phyloP scores from a whole-genome alignment of 805 yeast species.

The Dipodascopsis tothii region DNA sequence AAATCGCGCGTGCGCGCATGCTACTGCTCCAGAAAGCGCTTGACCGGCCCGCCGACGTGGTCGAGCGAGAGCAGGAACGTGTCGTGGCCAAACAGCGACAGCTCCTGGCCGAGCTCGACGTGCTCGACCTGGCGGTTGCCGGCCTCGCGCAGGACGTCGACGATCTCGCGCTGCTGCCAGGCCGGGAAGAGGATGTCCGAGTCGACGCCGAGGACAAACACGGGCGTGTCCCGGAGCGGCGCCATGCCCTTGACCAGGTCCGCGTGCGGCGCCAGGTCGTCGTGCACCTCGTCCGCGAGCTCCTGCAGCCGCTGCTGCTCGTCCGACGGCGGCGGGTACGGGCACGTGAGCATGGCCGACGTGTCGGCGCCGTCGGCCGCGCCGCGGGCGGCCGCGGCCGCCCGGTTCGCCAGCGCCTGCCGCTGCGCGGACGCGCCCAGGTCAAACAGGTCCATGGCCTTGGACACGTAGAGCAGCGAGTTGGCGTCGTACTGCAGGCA shows the following conservation, averaged over 20 bases:
- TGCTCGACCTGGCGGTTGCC: constrained; percentile 44
- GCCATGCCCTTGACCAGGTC: constrained; percentile 64
- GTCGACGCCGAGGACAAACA: constrained; percentile 83
- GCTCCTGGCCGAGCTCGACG: constrained; percentile 66
- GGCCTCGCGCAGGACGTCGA: constrained; percentile 44
- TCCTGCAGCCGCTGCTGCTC: constrained; percentile 25
- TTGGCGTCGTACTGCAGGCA: constrained; percentile 86
- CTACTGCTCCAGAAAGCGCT: constrained; percentile 44
- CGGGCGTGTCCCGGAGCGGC: constrained; percentile 54
- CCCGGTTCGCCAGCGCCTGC: constrained; percentile 9
- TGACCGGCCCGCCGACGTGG: constrained; percentile 72
- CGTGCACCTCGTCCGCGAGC: constrained; percentile 34
- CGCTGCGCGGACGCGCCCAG: constrained; percentile 30
- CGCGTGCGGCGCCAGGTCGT: constrained; percentile 12
- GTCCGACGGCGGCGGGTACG: constrained; percentile 18
- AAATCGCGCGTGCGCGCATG: neutral
- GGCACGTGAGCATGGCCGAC: constrained; percentile 5
- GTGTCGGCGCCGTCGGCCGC: constrained; percentile 1
- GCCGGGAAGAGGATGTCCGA: constrained; percentile 86
- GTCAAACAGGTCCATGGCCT: constrained; percentile 93
- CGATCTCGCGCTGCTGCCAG: constrained; percentile 87
- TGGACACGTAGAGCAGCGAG: constrained; percentile 76
- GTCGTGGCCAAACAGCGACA: constrained; percentile 84
- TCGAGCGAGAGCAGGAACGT: constrained; percentile 75
- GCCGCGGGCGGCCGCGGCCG: neutral